phyloP scores from a whole-genome alignment of 1,284 basidiomycete species.

The Singerocomus rubriflavus region DNA sequence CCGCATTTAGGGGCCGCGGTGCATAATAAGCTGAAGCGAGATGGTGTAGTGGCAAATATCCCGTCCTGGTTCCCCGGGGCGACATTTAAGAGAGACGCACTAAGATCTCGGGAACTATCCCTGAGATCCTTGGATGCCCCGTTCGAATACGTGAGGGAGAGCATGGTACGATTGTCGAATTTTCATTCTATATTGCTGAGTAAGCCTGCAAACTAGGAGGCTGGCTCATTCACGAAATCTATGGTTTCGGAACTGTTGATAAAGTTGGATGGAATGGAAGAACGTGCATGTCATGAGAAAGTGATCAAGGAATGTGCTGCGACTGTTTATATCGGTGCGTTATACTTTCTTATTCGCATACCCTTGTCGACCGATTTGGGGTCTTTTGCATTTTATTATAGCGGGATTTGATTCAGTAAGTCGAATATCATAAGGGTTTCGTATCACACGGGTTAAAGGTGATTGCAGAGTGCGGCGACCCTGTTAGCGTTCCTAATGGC shows the following conservation, averaged over 20 bases:
- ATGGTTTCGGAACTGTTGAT: slow-evolving; percentile 32
- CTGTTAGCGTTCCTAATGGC: slow-evolving; percentile 28
- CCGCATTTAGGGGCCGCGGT: neutral
- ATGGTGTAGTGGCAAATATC: slow-evolving; percentile 22
- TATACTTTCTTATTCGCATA: neutral
- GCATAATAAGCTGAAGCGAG: slow-evolving; percentile 3
- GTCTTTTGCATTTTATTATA: slow-evolving; percentile 1
- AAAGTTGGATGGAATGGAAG: slow-evolving; percentile 15
- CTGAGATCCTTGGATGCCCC: slow-evolving; percentile 23
- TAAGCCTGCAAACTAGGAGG: slow-evolving; percentile 15
- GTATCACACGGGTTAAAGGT: neutral
- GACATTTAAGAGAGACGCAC: slow-evolving; percentile 26
- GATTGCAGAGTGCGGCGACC: slow-evolving; percentile 26
- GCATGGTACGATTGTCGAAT: slow-evolving; percentile 22
- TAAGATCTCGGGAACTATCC: slow-evolving; percentile 29
- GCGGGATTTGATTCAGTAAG: slow-evolving; percentile 30
- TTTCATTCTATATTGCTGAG: neutral
- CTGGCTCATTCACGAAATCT: slow-evolving; percentile 28
- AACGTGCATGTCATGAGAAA: slow-evolving; percentile 19
- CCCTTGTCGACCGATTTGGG: neutral
- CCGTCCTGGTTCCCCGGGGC: slow-evolving; percentile 32
- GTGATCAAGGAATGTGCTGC: slow-evolving; percentile 31
- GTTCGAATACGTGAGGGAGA: slow-evolving; percentile 27
- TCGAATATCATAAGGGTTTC: neutral
- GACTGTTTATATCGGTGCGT: slow-evolving; percentile 29